These are phyloP conservation scores for Coprinopsis strossmayeri DNA, from an alignment of 768 basidiomycete genomes.

Conservation along the genomic window DNA sequence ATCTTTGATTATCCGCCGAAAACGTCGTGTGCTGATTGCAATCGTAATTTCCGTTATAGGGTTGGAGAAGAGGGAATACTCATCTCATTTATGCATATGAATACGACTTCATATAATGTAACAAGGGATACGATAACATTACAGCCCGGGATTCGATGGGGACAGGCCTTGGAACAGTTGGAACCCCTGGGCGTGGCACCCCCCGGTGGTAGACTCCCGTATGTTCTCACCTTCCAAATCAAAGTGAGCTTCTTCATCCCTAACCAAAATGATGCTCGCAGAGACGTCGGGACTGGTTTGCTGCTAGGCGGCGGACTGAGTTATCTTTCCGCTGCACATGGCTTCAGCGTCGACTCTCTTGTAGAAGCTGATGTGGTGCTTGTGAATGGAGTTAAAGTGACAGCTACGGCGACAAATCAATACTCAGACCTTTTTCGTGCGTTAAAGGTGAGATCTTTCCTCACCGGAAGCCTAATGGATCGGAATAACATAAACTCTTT, in stretches of 20 bases:
- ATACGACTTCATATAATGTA: slow-evolving; percentile 29
- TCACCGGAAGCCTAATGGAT: too few species aligned
- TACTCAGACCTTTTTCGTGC: slow-evolving; percentile 38
- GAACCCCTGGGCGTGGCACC: slow-evolving; percentile 37
- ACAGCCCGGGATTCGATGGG: slow-evolving; percentile 38
- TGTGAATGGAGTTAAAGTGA: slow-evolving; percentile 32
- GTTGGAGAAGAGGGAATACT: slow-evolving; percentile 28
- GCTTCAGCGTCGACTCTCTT: slow-evolving; percentile 32
- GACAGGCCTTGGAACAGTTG: slow-evolving; percentile 27
- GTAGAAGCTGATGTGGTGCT: slow-evolving; percentile 37
- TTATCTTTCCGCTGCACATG: slow-evolving; percentile 31
- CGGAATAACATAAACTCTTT: too few species aligned
- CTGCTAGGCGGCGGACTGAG: slow-evolving; percentile 38
- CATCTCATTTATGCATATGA: slow-evolving; percentile 32
- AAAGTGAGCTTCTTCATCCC: background rate
- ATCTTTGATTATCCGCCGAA: background rate
- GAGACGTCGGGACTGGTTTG: slow-evolving; percentile 36
- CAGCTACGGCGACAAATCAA: slow-evolving; percentile 32
- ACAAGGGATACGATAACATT: slow-evolving; percentile 29
- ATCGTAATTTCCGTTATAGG: slow-evolving; percentile 17
- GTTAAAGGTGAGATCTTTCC: slow-evolving; percentile 21
- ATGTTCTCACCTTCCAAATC: slow-evolving; percentile 6
- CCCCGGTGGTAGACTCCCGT: slow-evolving; percentile 32
- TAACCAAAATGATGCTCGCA: slow-evolving; percentile 13
- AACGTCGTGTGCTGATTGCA: slow-evolving; percentile 1